Percentiles rank a stretch among this genome's conserved stretches.
Evolutionary conservation across 2,329 filamentous ascomycete species (phyloP).

Genomic region (Epicoccum sorghinum): DNA sequence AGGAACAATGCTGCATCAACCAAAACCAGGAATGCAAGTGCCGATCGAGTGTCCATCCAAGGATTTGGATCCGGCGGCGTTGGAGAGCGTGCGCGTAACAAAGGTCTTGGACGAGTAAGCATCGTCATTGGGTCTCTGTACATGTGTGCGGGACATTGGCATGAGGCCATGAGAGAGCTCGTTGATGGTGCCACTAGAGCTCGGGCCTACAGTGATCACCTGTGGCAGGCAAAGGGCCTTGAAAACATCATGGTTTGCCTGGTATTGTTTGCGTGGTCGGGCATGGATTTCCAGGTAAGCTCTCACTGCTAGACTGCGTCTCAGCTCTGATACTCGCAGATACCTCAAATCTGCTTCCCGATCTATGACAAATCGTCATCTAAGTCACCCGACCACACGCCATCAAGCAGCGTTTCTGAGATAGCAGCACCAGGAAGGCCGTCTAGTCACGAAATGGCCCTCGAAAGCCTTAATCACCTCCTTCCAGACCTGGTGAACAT

Average conservation of each 20-base stretch:
- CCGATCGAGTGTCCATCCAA: conserved; percentile 66
- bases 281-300: conserved; percentile 77
- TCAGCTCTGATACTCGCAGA: conserved; percentile 43
- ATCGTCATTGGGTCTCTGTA: conserved; percentile 86
- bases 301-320: background rate
- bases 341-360: conserved; percentile 61
- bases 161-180: conserved; percentile 83
- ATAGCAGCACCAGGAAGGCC: conserved; percentile 51
- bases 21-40: conserved; percentile 60
- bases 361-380: conserved; percentile 55
- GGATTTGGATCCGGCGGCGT: conserved; percentile 70
- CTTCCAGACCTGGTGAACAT: conserved; percentile 77
- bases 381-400: conserved; percentile 51
- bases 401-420: conserved; percentile 47
- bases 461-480: conserved; percentile 60
- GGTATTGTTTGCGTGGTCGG: conserved; percentile 82
- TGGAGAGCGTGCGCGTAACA: conserved; percentile 78
- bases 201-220: conserved; percentile 81
- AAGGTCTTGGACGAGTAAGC: conserved; percentile 78
- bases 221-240: conserved; percentile 97
- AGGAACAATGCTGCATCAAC: conserved; percentile 47
- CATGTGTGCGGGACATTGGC: conserved; percentile 88
- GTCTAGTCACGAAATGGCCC: conserved; percentile 46
- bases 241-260: conserved; percentile 86
- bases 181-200: conserved; percentile 79